Percentiles rank a stretch among this genome's conserved stretches.
These are phyloP conservation scores for Leccinellum luteum DNA, from an alignment of 768 basidiomycete species.

Conservation along the genomic window DNA sequence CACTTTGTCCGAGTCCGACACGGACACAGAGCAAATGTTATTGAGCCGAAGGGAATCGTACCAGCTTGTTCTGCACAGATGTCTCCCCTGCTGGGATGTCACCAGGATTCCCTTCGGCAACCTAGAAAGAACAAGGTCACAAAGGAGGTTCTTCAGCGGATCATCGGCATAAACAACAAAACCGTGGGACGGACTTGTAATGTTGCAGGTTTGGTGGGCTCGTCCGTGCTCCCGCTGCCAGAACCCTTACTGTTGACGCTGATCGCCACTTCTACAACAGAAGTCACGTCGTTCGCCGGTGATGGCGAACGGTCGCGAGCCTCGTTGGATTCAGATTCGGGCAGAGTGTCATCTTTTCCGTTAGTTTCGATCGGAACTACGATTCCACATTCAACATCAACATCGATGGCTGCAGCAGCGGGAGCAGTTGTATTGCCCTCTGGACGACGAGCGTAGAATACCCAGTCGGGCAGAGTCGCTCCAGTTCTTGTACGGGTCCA, in stretches of 20 bases:
- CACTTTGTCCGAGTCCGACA: conserved; percentile 1
- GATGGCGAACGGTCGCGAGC: neutral
- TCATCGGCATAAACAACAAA: neutral
- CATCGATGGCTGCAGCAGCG: neutral
- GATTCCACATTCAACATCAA: conserved; percentile 25
- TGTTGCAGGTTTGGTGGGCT: neutral
- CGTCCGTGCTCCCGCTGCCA: neutral
- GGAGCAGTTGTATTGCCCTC: conserved; percentile 1
- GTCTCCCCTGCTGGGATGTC: neutral
- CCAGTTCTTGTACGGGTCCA: conserved; percentile 37
- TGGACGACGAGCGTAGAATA: conserved; percentile 33
- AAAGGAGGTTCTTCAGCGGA: conserved; percentile 16
- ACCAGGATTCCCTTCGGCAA: neutral
- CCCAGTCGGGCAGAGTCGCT: conserved; percentile 43
- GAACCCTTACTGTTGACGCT: neutral
- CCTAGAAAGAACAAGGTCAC: conserved; percentile 15
- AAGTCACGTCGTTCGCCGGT: neutral
- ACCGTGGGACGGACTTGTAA: conserved; percentile 21
- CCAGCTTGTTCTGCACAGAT: conserved; percentile 15
- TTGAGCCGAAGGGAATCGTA: conserved; percentile 37
- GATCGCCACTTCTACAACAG: neutral
- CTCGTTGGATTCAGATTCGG: neutral
- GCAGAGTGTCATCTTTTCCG: neutral
- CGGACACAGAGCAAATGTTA: conserved; percentile 28
- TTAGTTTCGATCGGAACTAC: no score